These are phyloP conservation scores for Catenaria anguillulae DNA, from an alignment of 371 early-diverging fungal species.

Conservation along the genomic window DNA sequence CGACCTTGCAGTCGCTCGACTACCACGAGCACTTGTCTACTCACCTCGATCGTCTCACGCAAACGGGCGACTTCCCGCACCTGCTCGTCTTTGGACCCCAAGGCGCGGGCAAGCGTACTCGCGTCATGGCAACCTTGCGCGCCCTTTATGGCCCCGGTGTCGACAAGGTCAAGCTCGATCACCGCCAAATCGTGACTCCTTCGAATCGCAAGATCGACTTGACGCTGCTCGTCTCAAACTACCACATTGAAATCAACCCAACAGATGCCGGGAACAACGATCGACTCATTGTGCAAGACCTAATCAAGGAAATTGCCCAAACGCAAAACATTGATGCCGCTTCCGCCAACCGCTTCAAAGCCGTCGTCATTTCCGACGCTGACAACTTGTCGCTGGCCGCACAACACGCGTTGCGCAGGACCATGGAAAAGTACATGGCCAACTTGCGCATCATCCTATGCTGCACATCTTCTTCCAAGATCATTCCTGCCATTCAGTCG, in stretches of 20 bases:
- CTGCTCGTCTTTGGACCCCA: slow-evolving; percentile 90
- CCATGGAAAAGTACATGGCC: slow-evolving; percentile 97
- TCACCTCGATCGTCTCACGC: slow-evolving; percentile 59
- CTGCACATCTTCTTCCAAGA: slow-evolving; percentile 72
- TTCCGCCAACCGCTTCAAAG: slow-evolving; percentile 73
- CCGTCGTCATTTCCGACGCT: slow-evolving; percentile 94
- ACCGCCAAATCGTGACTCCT: slow-evolving; percentile 64
- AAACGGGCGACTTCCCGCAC: slow-evolving; percentile 81
- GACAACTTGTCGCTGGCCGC: slow-evolving; percentile 86
- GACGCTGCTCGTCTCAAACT: slow-evolving; percentile 73
- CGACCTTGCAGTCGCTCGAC: slow-evolving; percentile 64
- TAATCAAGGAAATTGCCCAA: slow-evolving; percentile 96
- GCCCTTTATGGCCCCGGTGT: slow-evolving; percentile 83
- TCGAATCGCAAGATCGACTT: slow-evolving; percentile 69
- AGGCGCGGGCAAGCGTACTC: slow-evolving; percentile 96
- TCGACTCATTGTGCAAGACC: slow-evolving; percentile 87
- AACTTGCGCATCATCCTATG: slow-evolving; percentile 91
- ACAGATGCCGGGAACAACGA: slow-evolving; percentile 90
- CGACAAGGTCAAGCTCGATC: slow-evolving; percentile 86
- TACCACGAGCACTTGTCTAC: slow-evolving; percentile 59
- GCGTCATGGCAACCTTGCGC: slow-evolving; percentile 65
- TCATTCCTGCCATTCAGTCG: slow-evolving; percentile 92
- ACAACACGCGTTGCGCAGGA: slow-evolving; percentile 95
- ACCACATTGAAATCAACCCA: slow-evolving; percentile 83
- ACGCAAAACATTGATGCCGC: slow-evolving; percentile 83